Percentiles rank a stretch among this genome's conserved stretches.
Conservation (phyloP, 176 grass and related monocot species). For the Raddia distichophylla region DNA sequence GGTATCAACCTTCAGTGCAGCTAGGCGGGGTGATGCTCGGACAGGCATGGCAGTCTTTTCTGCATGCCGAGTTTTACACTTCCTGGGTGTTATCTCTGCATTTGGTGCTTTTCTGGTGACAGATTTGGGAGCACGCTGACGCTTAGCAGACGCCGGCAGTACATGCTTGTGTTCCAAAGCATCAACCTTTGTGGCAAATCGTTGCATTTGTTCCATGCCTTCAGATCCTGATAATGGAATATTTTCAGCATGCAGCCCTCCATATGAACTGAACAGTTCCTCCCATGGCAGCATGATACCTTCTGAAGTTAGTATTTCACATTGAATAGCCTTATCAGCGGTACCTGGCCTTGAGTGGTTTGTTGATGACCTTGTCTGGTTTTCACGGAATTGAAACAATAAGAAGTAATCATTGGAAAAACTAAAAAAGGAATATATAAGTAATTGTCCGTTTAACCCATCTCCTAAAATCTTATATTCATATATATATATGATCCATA, state of each 20-base stretch:
- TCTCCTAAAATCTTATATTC: background rate
- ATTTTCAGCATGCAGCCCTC: slow-evolving; percentile 14
- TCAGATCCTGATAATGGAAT: slow-evolving; percentile 7
- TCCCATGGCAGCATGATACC: slow-evolving; percentile 33
- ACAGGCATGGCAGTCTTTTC: slow-evolving; percentile 35
- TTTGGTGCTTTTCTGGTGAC: slow-evolving; percentile 39
- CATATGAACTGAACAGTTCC: slow-evolving; percentile 13
- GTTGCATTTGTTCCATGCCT: slow-evolving; percentile 29
- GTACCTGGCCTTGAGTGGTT: slow-evolving; percentile 44
- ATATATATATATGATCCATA: slow-evolving; percentile 1
- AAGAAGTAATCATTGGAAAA: background rate
- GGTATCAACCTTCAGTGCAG: slow-evolving; percentile 44
- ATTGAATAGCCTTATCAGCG: slow-evolving; percentile 59
- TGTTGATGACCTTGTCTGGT: slow-evolving; percentile 33
- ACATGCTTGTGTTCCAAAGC: slow-evolving; percentile 18
- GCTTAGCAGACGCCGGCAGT: background rate
- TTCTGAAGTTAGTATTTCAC: slow-evolving; percentile 55
- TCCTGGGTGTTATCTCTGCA: slow-evolving; percentile 34
- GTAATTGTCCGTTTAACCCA: slow-evolving; percentile 16
- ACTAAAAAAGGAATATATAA: background rate
- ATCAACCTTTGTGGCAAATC: slow-evolving; percentile 26
- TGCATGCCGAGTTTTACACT: slow-evolving; percentile 28
- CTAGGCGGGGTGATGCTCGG: slow-evolving; percentile 45
- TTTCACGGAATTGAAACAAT: slow-evolving; percentile 40
- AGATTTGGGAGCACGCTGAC: slow-evolving; percentile 22